Conservation (phyloP, 495 filamentous ascomycete species). For the Staphylotrichum tortipilum region DNA sequence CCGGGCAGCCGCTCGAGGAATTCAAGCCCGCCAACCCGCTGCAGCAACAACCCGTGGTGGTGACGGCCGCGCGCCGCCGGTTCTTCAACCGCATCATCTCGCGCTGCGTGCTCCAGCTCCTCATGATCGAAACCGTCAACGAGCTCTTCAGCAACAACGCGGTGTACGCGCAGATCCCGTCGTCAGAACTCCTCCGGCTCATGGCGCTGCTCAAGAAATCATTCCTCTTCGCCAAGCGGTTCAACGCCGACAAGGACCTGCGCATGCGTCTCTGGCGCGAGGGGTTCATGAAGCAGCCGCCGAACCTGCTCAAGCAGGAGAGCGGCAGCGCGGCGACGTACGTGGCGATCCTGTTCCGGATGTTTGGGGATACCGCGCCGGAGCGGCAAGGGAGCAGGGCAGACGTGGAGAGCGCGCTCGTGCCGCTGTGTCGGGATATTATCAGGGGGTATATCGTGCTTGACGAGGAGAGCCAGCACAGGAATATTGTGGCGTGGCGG, state of each 20-base stretch:
- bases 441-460: conserved; percentile 71
- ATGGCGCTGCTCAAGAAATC: conserved; percentile 92
- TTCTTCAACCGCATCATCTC: conserved; percentile 99
- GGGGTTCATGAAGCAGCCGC: conserved; percentile 99
- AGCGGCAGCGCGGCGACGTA: conserved; percentile 87
- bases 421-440: conserved; percentile 91
- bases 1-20: conserved; percentile 60
- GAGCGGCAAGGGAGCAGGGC: conserved; percentile 69
- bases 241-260: conserved; percentile 95
- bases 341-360: conserved; percentile 84
- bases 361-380: conserved; percentile 84
- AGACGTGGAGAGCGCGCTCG: conserved; percentile 82
- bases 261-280: conserved; percentile 91
- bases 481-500: conserved; percentile 93
- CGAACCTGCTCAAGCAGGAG: conserved; percentile 97
- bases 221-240: conserved; percentile 90
- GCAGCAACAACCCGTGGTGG: conserved; percentile 79
- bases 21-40: conserved; percentile 67
- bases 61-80: conserved; percentile 84
- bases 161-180: conserved; percentile 90
- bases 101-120: conserved; percentile 91
- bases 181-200: conserved; percentile 73
- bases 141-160: conserved; percentile 96
- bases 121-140: conserved; percentile 99
- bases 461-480: conserved; percentile 89